Base-by-base conservation (phyloP, 1,284 basidiomycete species). In the Mixia osmundae region DNA sequence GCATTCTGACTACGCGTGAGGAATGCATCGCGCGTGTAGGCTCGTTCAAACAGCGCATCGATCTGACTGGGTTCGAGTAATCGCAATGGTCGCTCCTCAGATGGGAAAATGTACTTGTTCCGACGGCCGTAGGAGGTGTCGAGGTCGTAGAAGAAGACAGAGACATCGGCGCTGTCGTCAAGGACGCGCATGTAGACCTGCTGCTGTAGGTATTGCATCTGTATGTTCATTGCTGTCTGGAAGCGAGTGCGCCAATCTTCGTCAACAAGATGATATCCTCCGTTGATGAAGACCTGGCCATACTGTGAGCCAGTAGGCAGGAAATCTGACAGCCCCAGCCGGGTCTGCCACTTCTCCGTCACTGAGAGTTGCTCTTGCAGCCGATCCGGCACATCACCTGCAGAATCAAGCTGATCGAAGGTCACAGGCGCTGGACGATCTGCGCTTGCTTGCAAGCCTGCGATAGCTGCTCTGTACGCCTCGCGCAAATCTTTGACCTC, bases 81-180 rank as follows among this genome's bases (percentile, higher is more conserved):
- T n/a, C n/a, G n/a, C n/a, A n/a, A n/a, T n/a, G n/a, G n/a, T n/a
- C 54, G 49, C 12, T 62, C 56, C 18, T 55, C 49, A 3, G 64
- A 55, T 1, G 70, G 65, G 46, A 68, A 68, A 37, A 83, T 70
- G 44, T 73, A 68, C 19, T 56, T 58, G 52, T 82, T 91, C 11
- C 89, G 61, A 18, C 72, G 64, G 39, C 62, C 60, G 28, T 65
- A 62, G 0, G 78, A 71, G 0, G 66, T 67, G 0, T 82, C 76
- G 3, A 83, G 65, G 50, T 91, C 79, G 53, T 91, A 95, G 59
- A 94, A 94, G 57, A 74, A 79, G 4, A 65, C 74, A 9, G 69
- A 58, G 33, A 83, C 63, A 37, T 68, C 61, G 7, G 38, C 40
- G 2, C 62, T 61, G 30, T 79, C 72, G 3, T 61, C 63, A 12